Evolutionary conservation across 176 grass and related monocot genomes (phyloP).

Genomic region (Aegilops tauschii): DNA sequence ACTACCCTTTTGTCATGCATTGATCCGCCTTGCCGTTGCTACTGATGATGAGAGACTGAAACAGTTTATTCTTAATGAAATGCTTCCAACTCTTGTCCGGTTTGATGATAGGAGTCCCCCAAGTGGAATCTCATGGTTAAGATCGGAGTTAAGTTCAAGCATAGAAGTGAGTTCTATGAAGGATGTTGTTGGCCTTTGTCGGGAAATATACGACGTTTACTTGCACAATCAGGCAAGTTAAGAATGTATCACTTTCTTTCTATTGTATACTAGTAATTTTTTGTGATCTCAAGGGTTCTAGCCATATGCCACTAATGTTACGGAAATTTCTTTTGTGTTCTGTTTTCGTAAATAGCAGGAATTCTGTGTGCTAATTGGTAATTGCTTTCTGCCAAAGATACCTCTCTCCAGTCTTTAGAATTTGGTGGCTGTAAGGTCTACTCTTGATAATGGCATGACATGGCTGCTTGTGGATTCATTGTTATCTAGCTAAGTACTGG

Average conservation of each 20-base stretch:
- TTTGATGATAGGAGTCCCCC: neutral
- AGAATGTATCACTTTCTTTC: neutral
- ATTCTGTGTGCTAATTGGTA: neutral
- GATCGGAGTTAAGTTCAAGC: conserved; percentile 44
- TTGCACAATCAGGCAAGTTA: neutral
- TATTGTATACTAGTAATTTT: neutral
- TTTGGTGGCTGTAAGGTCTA: too few relatives aligned
- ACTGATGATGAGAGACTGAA: conserved; percentile 43
- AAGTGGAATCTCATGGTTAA: conserved; percentile 40
- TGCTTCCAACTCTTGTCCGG: conserved; percentile 34
- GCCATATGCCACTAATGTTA: neutral
- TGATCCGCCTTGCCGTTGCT: conserved; percentile 46
- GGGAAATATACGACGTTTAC: conserved; percentile 42
- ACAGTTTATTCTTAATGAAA: conserved; percentile 64
- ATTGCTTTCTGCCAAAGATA: neutral
- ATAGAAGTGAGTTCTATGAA: conserved; percentile 15
- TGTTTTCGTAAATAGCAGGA: neutral
- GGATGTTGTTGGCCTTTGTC: conserved; percentile 49
- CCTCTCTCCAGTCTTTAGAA: neutral
- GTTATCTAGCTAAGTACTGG: neutral
- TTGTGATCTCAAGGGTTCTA: neutral
- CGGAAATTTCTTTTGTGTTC: neutral
- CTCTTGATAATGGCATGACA: too few relatives aligned
- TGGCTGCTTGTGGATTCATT: too few relatives aligned
- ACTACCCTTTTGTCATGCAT: conserved; percentile 47